These are phyloP conservation scores for Trichoderma orchidacearum DNA, from an alignment of 495 filamentous ascomycete species.

Conservation along the genomic window DNA sequence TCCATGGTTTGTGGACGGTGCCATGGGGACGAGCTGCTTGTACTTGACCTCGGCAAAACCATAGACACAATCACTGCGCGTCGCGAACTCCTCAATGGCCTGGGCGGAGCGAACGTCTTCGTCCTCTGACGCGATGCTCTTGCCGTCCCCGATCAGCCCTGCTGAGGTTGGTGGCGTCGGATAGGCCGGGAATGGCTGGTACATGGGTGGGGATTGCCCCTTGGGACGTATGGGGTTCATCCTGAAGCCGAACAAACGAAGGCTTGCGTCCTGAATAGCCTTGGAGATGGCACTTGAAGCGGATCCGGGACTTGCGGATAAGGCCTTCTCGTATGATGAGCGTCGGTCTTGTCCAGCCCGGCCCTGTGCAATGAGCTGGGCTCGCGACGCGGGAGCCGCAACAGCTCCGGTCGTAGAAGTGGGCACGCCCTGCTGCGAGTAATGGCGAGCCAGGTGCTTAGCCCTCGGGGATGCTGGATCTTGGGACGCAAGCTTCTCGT, in stretches of 20 bases:
- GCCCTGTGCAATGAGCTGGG: constrained; percentile 54
- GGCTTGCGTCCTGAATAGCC: constrained; percentile 85
- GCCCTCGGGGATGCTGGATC: constrained; percentile 31
- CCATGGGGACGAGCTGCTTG: constrained; percentile 80
- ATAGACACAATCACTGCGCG: constrained; percentile 86
- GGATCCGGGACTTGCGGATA: constrained; percentile 62
- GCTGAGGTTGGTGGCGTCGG: constrained; percentile 44
- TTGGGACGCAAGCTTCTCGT: constrained; percentile 21
- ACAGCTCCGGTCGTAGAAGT: constrained; percentile 43
- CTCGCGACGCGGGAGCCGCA: constrained; percentile 41
- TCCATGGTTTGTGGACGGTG: constrained; percentile 60
- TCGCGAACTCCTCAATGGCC: constrained; percentile 79
- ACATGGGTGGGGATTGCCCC: constrained; percentile 64
- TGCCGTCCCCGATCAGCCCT: constrained; percentile 53
- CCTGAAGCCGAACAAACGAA: constrained; percentile 64
- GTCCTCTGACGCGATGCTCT: constrained; percentile 46
- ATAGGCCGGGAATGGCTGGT: constrained; percentile 75
- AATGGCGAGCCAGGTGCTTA: constrained; percentile 31
- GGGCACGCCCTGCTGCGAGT: constrained; percentile 53
- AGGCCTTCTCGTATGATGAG: constrained; percentile 64
- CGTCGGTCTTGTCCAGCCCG: constrained; percentile 51
- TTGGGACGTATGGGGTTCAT: constrained; percentile 54
- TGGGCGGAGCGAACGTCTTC: constrained; percentile 71
- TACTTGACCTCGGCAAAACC: constrained; percentile 98
- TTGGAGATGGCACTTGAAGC: constrained; percentile 85